These are phyloP conservation scores for Talaromyces pinophilus DNA, from an alignment of 2,329 filamentous ascomycete species.

Conservation along the genomic window DNA sequence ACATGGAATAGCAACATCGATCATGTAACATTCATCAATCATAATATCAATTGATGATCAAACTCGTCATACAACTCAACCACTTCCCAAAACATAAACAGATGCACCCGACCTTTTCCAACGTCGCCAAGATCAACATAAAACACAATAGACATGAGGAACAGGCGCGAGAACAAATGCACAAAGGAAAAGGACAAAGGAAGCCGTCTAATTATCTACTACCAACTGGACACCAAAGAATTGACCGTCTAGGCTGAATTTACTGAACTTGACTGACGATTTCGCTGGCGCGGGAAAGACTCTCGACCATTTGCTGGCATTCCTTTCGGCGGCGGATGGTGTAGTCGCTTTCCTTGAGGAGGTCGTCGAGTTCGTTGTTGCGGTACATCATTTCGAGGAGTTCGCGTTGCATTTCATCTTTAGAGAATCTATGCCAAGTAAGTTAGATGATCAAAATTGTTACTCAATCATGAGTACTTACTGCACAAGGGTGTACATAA, in stretches of 20 bases:
- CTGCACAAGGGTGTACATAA: slow-evolving; percentile 96
- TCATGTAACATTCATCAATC: slow-evolving; percentile 13
- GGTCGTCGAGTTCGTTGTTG: slow-evolving; percentile 81
- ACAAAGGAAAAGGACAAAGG: slow-evolving; percentile 8
- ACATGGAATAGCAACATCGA: slow-evolving; percentile 4
- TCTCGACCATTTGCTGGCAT: slow-evolving; percentile 99
- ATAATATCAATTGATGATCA: slow-evolving; percentile 16
- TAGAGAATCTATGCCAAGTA: slow-evolving; percentile 64
- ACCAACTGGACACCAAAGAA: slow-evolving; percentile 1
- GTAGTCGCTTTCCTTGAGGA: slow-evolving; percentile 98
- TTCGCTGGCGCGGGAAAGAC: slow-evolving; percentile 82
- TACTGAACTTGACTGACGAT: slow-evolving; percentile 81
- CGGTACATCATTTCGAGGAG: slow-evolving; percentile 97
- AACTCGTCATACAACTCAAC: slow-evolving; percentile 8
- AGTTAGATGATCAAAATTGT: slow-evolving; percentile 10
- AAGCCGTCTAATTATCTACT: slow-evolving; percentile 22
- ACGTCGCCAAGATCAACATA: slow-evolving; percentile 21
- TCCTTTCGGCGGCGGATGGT: slow-evolving; percentile 93
- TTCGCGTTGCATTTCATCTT: slow-evolving; percentile 98
- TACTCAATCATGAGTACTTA: slow-evolving; percentile 56
- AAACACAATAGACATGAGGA: slow-evolving; percentile 12
- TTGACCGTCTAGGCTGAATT: background rate
- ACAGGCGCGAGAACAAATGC: slow-evolving; percentile 9
- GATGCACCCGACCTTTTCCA: slow-evolving; percentile 19
- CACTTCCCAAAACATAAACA: slow-evolving; percentile 7